A percentile compares a stretch with the other conserved stretches of the same genome.
These are phyloP conservation scores for Camelina sativa DNA, from an alignment of 345 rosid genomes.

Conservation along the genomic window DNA sequence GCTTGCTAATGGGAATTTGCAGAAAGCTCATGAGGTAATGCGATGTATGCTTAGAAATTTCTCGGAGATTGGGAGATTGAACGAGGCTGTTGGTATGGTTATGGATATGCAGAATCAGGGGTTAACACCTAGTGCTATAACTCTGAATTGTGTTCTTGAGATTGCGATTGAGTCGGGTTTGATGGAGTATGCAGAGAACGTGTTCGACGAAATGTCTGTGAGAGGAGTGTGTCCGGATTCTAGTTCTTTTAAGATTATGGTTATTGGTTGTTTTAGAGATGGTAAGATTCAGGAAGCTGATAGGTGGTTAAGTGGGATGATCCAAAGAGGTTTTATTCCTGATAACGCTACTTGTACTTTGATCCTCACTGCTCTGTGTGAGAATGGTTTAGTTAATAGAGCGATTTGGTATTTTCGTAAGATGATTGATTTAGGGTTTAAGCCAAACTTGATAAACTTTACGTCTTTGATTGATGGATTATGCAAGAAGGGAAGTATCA, in stretches of 20 bases:
- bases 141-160: slow-evolving; percentile 57
- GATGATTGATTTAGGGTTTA: slow-evolving; percentile 64
- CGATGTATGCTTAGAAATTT: slow-evolving; percentile 72
- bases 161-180: slow-evolving; percentile 55
- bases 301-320: slow-evolving; percentile 73
- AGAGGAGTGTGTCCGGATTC: slow-evolving; percentile 70
- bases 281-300: slow-evolving; percentile 69
- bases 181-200: slow-evolving; percentile 61
- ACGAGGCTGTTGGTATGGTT: slow-evolving; percentile 71
- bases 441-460: slow-evolving; percentile 78
- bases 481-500: slow-evolving; percentile 82
- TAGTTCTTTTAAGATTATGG: slow-evolving; percentile 65
- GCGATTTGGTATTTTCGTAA: slow-evolving; percentile 72
- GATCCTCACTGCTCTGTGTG: slow-evolving; percentile 57
- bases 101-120: slow-evolving; percentile 83
- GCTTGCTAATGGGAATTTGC: slow-evolving; percentile 61
- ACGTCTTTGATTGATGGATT: slow-evolving; percentile 77
- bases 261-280: slow-evolving; percentile 58
- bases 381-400: slow-evolving; percentile 63
- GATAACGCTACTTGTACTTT: slow-evolving; percentile 80
- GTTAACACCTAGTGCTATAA: slow-evolving; percentile 46
- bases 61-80: slow-evolving; percentile 70
- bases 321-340: slow-evolving; percentile 60
- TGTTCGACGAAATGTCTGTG: slow-evolving; percentile 78
- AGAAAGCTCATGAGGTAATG: slow-evolving; percentile 72